Conservation (phyloP, 2,329 filamentous ascomycete genomes). For the Decorospora gaudefroyi region DNA sequence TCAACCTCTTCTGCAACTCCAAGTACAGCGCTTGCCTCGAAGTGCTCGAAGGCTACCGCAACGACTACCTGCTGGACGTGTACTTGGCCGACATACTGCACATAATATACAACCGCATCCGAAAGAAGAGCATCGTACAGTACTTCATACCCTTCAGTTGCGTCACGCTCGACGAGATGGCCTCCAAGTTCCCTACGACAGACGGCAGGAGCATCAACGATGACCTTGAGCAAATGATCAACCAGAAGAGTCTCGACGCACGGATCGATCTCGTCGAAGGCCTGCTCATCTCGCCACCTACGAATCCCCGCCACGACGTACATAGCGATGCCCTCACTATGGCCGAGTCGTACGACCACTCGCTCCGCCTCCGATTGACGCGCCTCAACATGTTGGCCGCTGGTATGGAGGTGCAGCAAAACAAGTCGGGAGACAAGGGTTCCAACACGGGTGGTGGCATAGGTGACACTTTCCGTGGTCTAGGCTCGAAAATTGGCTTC, state of each 20-base stretch:
- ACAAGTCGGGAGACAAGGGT: slow-evolving; percentile 29
- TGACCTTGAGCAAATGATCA: slow-evolving; percentile 81
- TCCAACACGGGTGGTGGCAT: slow-evolving; percentile 27
- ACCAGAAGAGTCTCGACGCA: slow-evolving; percentile 70
- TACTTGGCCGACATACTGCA: slow-evolving; percentile 77
- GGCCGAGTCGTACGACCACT: slow-evolving; percentile 72
- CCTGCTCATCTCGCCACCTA: slow-evolving; percentile 72
- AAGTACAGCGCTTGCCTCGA: slow-evolving; percentile 85
- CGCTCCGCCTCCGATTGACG: slow-evolving; percentile 75
- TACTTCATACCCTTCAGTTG: slow-evolving; percentile 90
- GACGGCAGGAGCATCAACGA: slow-evolving; percentile 59
- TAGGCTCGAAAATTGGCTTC: slow-evolving; percentile 41
- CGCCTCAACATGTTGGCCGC: slow-evolving; percentile 76
- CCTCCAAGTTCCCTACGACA: slow-evolving; percentile 71
- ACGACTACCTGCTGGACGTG: slow-evolving; percentile 89
- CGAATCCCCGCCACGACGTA: slow-evolving; percentile 68
- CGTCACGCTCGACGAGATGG: slow-evolving; percentile 79
- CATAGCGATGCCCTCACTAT: slow-evolving; percentile 71
- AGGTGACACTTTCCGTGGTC: slow-evolving; percentile 32
- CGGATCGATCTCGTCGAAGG: slow-evolving; percentile 83
- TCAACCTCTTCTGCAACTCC: slow-evolving; percentile 85
- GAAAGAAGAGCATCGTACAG: slow-evolving; percentile 89
- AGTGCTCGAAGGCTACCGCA: slow-evolving; percentile 77
- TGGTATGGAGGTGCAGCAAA: slow-evolving; percentile 67
- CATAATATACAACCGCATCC: slow-evolving; percentile 72